phyloP scores from a whole-genome alignment of 1,139 yeast genomes.

The Pichia kudriavzevii region DNA sequence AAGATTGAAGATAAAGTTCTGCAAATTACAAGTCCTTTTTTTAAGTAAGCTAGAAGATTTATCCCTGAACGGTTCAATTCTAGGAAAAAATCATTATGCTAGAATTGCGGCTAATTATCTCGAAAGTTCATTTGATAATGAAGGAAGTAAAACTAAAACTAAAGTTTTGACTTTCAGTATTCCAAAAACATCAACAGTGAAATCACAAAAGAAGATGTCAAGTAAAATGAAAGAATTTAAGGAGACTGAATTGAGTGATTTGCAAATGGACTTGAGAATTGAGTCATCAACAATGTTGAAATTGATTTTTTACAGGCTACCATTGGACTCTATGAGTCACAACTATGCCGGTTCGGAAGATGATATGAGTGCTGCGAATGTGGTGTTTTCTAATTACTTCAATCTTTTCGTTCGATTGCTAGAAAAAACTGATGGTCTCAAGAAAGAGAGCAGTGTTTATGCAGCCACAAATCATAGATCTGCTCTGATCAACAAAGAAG shows the following conservation, averaged over 20 bases:
- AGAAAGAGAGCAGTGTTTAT: conserved; percentile 15
- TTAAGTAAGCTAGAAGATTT: conserved; percentile 33
- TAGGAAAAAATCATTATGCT: conserved; percentile 53
- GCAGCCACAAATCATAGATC: conserved; percentile 40
- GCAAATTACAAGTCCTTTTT: conserved; percentile 37
- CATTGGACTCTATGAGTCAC: conserved; percentile 47
- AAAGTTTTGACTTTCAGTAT: conserved; percentile 9
- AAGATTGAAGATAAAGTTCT: conserved; percentile 42
- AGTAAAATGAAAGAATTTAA: conserved; percentile 21
- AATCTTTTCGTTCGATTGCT: conserved; percentile 63
- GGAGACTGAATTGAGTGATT: conserved; percentile 42
- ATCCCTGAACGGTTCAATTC: conserved; percentile 49
- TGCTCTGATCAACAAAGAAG: conserved; percentile 51
- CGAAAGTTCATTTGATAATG: conserved; percentile 42
- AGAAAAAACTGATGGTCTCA: conserved; percentile 45
- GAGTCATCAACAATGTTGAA: conserved; percentile 58
- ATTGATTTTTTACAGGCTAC: conserved; percentile 44
- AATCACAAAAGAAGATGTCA: conserved; percentile 6
- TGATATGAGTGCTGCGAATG: conserved; percentile 40
- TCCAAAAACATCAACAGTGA: conserved; percentile 2
- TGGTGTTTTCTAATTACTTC: conserved; percentile 66
- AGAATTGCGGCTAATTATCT: conserved; percentile 61
- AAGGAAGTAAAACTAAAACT: conserved; percentile 1
- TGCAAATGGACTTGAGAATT: conserved; percentile 58
- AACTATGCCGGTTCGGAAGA: conserved; percentile 17